phyloP scores from a whole-genome alignment of 2,329 filamentous ascomycete genomes.

The Microdochium paspali region DNA sequence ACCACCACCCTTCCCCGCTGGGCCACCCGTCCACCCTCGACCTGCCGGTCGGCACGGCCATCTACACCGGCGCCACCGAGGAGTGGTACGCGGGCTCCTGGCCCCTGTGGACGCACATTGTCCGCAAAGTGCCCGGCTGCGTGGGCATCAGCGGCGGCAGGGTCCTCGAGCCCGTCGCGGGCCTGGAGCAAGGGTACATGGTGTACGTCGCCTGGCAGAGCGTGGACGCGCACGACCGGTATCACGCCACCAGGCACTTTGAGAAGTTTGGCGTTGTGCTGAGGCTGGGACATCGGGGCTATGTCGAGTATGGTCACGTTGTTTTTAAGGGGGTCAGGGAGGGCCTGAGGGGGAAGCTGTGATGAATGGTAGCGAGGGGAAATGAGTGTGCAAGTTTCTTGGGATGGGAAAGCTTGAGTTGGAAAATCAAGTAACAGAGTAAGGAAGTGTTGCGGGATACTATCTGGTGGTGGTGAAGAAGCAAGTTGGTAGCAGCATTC shows the following conservation, averaged over 20 bases:
- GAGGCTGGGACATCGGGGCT: slow-evolving; percentile 16
- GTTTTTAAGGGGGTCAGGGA: slow-evolving; percentile 10
- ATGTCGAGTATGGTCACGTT: slow-evolving; percentile 22
- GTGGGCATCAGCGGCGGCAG: slow-evolving; percentile 20
- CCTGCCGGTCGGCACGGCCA: slow-evolving; percentile 19
- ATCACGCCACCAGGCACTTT: slow-evolving; percentile 24
- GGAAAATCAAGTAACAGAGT: no score
- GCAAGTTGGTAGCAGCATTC: no score
- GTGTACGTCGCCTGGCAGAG: slow-evolving; percentile 25
- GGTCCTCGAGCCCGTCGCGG: slow-evolving; percentile 20
- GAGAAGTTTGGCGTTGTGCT: slow-evolving; percentile 15
- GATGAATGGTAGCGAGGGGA: neutral
- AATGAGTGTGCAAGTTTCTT: neutral
- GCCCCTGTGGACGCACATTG: slow-evolving; percentile 11
- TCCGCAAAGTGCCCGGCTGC: slow-evolving; percentile 16
- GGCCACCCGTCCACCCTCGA: slow-evolving; percentile 7
- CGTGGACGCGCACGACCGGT: slow-evolving; percentile 20
- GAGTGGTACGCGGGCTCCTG: slow-evolving; percentile 8
- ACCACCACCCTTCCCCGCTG: slow-evolving; percentile 11
- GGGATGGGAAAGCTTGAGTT: no score
- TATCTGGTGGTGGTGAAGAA: no score
- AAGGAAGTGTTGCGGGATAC: no score
- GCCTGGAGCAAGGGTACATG: slow-evolving; percentile 15
- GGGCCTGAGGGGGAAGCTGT: slow-evolving; percentile 1
- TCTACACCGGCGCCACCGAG: slow-evolving; percentile 15